Conservation (phyloP, 768 basidiomycete species). For the Pulveroboletus sp. region DNA sequence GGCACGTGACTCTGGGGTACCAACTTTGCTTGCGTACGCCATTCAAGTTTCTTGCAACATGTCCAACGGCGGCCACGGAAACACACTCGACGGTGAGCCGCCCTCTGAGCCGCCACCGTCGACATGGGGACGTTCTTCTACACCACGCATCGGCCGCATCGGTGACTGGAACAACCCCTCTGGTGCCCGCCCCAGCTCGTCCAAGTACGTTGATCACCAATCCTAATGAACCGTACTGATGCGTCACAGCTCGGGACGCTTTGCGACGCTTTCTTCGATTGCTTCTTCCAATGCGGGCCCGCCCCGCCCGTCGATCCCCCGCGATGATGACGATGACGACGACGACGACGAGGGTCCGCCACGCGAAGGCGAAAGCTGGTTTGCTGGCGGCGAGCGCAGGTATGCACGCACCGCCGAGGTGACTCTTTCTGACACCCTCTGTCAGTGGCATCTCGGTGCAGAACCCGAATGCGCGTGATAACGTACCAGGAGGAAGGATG, state of each 20-base stretch:
- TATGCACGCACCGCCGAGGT: slow-evolving; percentile 23
- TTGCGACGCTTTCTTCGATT: slow-evolving; percentile 38
- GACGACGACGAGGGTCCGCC: slow-evolving; percentile 46
- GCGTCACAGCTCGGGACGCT: slow-evolving; percentile 22
- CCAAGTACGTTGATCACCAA: slow-evolving; percentile 10
- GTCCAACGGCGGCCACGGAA: slow-evolving; percentile 41
- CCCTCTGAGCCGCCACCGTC: slow-evolving; percentile 46
- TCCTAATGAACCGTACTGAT: slow-evolving; percentile 1
- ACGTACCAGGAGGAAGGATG: slow-evolving; percentile 52
- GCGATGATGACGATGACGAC: slow-evolving; percentile 36
- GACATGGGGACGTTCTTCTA: slow-evolving; percentile 41
- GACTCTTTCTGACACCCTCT: neutral
- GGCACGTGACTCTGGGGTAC: too few relatives aligned
- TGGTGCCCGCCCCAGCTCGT: slow-evolving; percentile 21
- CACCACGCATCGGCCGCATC: slow-evolving; percentile 49
- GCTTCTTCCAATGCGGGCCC: slow-evolving; percentile 14
- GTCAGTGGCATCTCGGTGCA: slow-evolving; percentile 83
- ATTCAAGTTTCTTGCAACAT: too few relatives aligned
- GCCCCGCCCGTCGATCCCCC: slow-evolving; percentile 15
- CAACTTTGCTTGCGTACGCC: too few relatives aligned
- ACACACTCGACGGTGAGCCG: slow-evolving; percentile 47
- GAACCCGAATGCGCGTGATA: slow-evolving; percentile 61
- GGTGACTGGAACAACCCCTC: slow-evolving; percentile 42
- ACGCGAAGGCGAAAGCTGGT: slow-evolving; percentile 63
- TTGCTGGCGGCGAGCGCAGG: slow-evolving; percentile 96